Conservation (phyloP, 2,329 filamentous ascomycete genomes). For the Endoconidiophora laricicola region DNA sequence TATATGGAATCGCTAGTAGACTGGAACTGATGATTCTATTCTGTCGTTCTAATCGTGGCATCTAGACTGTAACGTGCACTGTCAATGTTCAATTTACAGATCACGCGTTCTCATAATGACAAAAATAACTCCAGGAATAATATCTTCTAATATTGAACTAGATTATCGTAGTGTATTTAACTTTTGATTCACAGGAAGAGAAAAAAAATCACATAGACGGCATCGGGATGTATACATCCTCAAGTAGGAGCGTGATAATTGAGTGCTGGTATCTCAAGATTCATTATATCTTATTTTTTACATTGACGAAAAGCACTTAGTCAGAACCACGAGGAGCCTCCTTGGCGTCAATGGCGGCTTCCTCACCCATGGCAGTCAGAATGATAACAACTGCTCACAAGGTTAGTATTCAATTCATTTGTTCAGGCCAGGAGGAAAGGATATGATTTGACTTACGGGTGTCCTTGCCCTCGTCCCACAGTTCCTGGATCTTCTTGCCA, state of each 20-base stretch:
- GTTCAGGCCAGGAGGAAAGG: not conserved
- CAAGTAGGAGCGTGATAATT: no score
- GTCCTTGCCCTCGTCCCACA: constrained; percentile 84
- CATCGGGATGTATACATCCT: not conserved
- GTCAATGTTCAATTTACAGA: no score
- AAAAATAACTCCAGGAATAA: no score
- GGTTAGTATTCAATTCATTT: not conserved
- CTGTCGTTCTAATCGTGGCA: no score
- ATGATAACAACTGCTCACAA: constrained; percentile 59
- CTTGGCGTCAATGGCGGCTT: constrained; percentile 84
- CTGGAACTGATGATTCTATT: no score
- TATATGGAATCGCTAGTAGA: no score
- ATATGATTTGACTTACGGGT: constrained; percentile 50
- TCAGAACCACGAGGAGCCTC: constrained; percentile 46
- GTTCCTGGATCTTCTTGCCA: constrained; percentile 68
- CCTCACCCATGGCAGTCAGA: constrained; percentile 91
- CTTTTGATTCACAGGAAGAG: not conserved
- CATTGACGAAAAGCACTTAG: constrained; percentile 10
- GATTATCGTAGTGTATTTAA: no score
- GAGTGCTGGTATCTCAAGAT: constrained; percentile 11
- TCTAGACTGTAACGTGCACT: no score
- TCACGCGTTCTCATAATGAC: no score
- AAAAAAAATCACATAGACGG: not conserved
- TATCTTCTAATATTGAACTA: no score
- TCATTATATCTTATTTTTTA: constrained; percentile 14